These are phyloP conservation scores for Diphasiastrum complanatum DNA, from an alignment of 83 land plant species.

Conservation along the genomic window DNA sequence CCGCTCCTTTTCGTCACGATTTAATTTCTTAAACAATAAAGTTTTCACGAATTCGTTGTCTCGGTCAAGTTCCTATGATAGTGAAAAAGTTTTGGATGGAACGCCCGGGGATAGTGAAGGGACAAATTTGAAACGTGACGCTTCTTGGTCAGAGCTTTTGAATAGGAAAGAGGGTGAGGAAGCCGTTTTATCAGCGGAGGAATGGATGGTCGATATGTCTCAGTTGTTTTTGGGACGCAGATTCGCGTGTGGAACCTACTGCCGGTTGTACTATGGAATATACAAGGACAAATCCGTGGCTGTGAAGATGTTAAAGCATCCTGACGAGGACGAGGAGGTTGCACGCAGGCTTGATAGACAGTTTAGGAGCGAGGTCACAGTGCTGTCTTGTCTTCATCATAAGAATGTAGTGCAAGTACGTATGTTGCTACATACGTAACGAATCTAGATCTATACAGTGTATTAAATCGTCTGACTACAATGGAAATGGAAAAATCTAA, in stretches of 20 bases:
- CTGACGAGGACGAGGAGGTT: conserved; percentile 57
- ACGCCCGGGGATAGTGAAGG: too few relatives aligned
- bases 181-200: conserved; percentile 45
- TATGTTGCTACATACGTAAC: too few relatives aligned
- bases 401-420: conserved; percentile 70
- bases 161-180: conserved; percentile 47
- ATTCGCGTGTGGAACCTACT: conserved; percentile 74
- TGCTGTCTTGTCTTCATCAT: conserved; percentile 60
- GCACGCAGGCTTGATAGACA: conserved; percentile 53
- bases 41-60: too few relatives aligned
- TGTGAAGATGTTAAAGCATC: conserved; percentile 68
- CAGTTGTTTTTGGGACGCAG: conserved; percentile 60
- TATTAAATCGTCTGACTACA: too few relatives aligned
- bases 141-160: conserved; percentile 77
- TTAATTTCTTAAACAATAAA: too few relatives aligned
- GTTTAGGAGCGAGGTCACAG: conserved; percentile 57
- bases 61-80: too few relatives aligned
- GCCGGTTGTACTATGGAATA: conserved; percentile 67
- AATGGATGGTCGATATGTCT: conserved; percentile 74
- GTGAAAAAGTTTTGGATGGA: too few relatives aligned
- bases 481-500: too few relatives aligned
- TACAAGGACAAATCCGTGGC: conserved; percentile 69
- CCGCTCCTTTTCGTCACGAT: too few relatives aligned
- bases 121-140: too few relatives aligned
- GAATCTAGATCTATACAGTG: too few relatives aligned